phyloP scores from a whole-genome alignment of 768 basidiomycete species.

The Boletus rufocinnamomeus region DNA sequence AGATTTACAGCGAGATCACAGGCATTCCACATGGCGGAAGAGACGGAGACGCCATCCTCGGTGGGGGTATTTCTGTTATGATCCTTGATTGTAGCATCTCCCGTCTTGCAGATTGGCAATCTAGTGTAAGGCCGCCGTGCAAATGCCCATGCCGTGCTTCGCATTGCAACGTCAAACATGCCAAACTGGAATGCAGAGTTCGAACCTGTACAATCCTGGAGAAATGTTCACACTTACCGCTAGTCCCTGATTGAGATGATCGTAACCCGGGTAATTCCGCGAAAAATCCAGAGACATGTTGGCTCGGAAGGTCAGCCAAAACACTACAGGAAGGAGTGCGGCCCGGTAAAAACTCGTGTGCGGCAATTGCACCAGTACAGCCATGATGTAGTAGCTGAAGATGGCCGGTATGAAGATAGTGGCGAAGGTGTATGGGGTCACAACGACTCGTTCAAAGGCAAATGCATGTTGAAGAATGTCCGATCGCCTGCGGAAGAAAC shows the following conservation, averaged over 20 bases:
- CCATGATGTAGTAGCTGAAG: constrained; percentile 50
- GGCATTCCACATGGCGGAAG: constrained; percentile 30
- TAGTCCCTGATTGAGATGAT: constrained; percentile 25
- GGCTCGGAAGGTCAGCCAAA: constrained; percentile 47
- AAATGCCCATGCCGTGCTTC: constrained; percentile 27
- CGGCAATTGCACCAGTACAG: constrained; percentile 53
- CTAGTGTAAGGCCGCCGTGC: constrained; percentile 14
- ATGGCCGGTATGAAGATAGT: constrained; percentile 44
- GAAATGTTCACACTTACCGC: constrained; percentile 15
- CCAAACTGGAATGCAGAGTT: constrained; percentile 15
- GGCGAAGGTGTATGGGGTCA: constrained; percentile 32
- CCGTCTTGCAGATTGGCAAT: constrained; percentile 6
- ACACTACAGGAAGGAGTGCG: constrained; percentile 50
- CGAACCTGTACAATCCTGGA: neutral
- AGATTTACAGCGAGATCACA: constrained; percentile 29
- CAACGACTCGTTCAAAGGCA: constrained; percentile 13
- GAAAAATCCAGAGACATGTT: constrained; percentile 31
- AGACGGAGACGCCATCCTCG: constrained; percentile 2
- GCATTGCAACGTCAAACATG: constrained; percentile 30
- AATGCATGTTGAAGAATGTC: constrained; percentile 14
- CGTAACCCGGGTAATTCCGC: constrained; percentile 10
- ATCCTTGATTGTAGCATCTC: neutral
- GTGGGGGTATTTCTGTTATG: neutral
- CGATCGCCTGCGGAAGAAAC: constrained; percentile 4
- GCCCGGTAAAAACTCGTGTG: constrained; percentile 45